Conservation (phyloP, 2,329 filamentous ascomycete species). For the Phaeophleospora eucalypticola region DNA sequence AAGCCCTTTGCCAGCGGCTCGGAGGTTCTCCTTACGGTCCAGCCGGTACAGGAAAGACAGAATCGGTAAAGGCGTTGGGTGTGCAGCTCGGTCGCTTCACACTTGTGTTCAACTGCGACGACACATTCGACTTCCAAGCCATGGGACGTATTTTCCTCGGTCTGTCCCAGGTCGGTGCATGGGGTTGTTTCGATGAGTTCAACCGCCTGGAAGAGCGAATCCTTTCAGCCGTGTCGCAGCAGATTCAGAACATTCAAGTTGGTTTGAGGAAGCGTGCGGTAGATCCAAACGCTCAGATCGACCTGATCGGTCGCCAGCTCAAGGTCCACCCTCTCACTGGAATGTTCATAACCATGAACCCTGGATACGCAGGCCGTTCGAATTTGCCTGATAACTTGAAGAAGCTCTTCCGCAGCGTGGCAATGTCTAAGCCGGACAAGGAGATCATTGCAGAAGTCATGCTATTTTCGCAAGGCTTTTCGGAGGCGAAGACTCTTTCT, state of each 20-base stretch:
- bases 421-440: conserved; percentile 99
- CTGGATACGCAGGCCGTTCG: conserved; percentile 94
- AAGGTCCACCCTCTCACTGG: conserved; percentile 89
- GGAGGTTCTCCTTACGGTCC: conserved; percentile 97
- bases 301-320: conserved; percentile 86
- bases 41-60: conserved; percentile 96
- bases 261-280: conserved; percentile 80
- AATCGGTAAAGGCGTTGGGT: conserved; percentile 96
- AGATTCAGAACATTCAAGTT: conserved; percentile 98
- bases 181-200: conserved; percentile 99
- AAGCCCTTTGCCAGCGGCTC: conserved; percentile 88
- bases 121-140: conserved; percentile 98
- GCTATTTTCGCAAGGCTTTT: conserved; percentile 99
- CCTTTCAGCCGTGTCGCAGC: conserved; percentile 94
- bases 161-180: conserved; percentile 97
- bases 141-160: conserved; percentile 99
- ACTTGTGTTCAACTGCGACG: conserved; percentile 97
- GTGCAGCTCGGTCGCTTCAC: conserved; percentile 96
- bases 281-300: conserved; percentile 83
- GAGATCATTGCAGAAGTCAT: conserved; percentile 99
- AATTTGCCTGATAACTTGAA: conserved; percentile 98
- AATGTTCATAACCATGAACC: conserved; percentile 99
- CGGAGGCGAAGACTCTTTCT: conserved; percentile 86
- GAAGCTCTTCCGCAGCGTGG: conserved; percentile 98
- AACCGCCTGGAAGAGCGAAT: conserved; percentile 98